Conservation (phyloP, 768 basidiomycete species). For the Pleurotus sapidus region DNA sequence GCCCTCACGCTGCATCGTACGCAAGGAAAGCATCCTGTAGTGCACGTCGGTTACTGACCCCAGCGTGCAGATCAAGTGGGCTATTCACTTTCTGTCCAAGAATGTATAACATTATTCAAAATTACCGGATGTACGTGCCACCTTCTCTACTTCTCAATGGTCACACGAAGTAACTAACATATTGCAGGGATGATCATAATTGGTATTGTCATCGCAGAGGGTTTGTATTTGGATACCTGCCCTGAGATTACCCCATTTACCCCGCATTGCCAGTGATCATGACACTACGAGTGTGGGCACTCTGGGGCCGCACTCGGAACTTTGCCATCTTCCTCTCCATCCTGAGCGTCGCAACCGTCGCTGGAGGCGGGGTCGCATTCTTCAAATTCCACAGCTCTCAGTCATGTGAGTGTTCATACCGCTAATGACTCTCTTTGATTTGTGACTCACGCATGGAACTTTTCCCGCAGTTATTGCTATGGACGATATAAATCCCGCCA, state of each 20-base stretch:
- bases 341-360: neutral
- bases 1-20: constrained; percentile 7
- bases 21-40: too few species aligned
- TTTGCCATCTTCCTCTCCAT: constrained; percentile 5
- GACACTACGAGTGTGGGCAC: constrained; percentile 13
- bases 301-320: constrained; percentile 8
- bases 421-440: neutral
- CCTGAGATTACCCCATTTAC: neutral
- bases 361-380: constrained; percentile 2
- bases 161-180: neutral
- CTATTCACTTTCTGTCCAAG: neutral
- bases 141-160: neutral
- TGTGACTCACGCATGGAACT: neutral
- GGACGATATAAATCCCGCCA: constrained; percentile 3
- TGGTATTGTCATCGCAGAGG: constrained; percentile 9
- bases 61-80: constrained; percentile 8
- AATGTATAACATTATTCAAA: neutral
- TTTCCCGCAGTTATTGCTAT: constrained; percentile 6
- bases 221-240: neutral
- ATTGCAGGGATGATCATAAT: constrained; percentile 7
- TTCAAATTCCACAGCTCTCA: neutral
- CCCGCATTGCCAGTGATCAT: constrained; percentile 4
- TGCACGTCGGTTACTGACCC: neutral
- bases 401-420: neutral
- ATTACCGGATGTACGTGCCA: constrained; percentile 1